A percentile compares a stretch with the other conserved stretches of the same genome.
These are phyloP conservation scores for Calonectria crousiana DNA, from an alignment of 2,329 filamentous ascomycete species.

Conservation along the genomic window DNA sequence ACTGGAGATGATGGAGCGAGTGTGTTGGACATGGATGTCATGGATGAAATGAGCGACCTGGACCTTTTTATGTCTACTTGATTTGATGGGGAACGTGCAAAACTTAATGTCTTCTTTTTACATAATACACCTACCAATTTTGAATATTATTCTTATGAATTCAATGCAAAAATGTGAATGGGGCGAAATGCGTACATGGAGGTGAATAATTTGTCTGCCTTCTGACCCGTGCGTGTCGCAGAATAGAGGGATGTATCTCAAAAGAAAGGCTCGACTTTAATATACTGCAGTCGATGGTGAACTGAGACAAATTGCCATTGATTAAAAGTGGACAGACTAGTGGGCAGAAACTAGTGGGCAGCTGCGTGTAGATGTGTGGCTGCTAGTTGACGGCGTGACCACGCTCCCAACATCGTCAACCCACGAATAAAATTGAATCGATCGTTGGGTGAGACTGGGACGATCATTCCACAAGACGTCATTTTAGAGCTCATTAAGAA, in stretches of 20 bases:
- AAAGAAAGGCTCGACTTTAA: too few species aligned
- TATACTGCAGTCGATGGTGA: too few species aligned
- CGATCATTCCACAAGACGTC: neutral
- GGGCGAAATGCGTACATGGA: neutral
- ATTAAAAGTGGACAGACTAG: too few species aligned
- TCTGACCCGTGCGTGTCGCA: too few species aligned
- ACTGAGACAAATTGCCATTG: too few species aligned
- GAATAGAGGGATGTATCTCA: too few species aligned
- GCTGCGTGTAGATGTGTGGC: too few species aligned
- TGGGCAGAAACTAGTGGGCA: too few species aligned
- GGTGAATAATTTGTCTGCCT: too few species aligned
- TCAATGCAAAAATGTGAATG: neutral
- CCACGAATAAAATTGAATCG: neutral
- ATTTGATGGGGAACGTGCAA: neutral
- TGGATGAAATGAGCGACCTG: neutral
- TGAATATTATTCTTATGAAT: neutral
- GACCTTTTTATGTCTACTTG: neutral
- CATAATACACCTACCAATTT: neutral
- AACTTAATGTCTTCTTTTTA: neutral
- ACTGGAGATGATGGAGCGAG: neutral
- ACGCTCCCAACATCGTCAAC: neutral
- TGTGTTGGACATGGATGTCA: neutral
- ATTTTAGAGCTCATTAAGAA: neutral
- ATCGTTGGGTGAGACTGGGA: neutral
- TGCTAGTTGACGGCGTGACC: too few species aligned